phyloP scores from a whole-genome alignment of 2,329 filamentous ascomycete genomes.

The Aureobasidium uvarum region DNA sequence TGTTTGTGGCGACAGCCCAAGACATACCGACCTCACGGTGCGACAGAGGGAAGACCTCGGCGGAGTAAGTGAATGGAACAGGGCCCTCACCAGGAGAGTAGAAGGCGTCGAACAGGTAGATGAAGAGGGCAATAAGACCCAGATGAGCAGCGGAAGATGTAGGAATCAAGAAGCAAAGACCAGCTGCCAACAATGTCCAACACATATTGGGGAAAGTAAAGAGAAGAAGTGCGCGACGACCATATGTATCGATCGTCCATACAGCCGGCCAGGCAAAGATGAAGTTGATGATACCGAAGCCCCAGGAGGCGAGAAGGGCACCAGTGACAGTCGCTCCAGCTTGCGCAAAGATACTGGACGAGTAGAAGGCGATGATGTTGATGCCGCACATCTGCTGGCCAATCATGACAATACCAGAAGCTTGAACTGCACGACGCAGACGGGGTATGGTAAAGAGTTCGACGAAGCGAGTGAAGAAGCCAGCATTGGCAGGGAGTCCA shows the following conservation, averaged over 20 bases:
- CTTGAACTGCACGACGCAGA: constrained; percentile 68
- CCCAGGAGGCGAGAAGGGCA: constrained; percentile 55
- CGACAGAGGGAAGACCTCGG: constrained; percentile 39
- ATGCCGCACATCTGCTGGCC: constrained; percentile 61
- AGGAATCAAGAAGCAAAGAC: constrained; percentile 49
- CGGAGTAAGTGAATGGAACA: constrained; percentile 45
- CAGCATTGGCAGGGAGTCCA: constrained; percentile 38
- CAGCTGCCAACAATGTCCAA: constrained; percentile 49
- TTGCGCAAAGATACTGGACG: constrained; percentile 29
- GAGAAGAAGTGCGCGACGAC: constrained; percentile 40
- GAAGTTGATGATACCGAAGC: constrained; percentile 60
- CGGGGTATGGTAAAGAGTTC: constrained; percentile 69
- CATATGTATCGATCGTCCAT: constrained; percentile 50
- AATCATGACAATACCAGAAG: constrained; percentile 77
- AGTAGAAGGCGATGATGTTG: constrained; percentile 32
- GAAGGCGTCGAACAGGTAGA: constrained; percentile 46
- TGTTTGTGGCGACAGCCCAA: constrained; percentile 43
- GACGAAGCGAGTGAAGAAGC: constrained; percentile 45
- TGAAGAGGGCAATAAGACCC: constrained; percentile 34
- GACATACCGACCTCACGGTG: constrained; percentile 37
- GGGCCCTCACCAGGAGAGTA: constrained; percentile 46
- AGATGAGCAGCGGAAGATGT: constrained; percentile 31
- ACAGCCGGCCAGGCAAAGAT: constrained; percentile 59
- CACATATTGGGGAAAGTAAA: constrained; percentile 54
- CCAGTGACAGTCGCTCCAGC: constrained; percentile 34